Conservation (phyloP, 441 rosid species). For the Adansonia gregorii region DNA sequence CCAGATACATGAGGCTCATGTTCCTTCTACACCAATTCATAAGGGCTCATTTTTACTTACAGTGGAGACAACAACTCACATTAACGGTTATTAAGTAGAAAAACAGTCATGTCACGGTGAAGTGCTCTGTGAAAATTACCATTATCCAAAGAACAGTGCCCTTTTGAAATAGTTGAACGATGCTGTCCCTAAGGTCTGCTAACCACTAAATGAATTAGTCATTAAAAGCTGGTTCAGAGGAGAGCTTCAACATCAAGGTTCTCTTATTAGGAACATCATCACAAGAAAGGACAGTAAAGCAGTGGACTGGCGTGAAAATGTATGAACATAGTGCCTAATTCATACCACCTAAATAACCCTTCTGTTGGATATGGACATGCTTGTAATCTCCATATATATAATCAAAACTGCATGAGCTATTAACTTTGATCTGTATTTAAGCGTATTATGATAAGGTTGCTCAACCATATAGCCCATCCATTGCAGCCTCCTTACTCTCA, state of each 20-base stretch:
- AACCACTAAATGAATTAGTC: neutral
- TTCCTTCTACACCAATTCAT: neutral
- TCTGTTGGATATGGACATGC: neutral
- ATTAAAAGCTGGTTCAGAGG: neutral
- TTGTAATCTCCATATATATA: constrained; percentile 15
- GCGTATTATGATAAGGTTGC: neutral
- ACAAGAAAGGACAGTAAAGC: neutral
- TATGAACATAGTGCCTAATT: neutral
- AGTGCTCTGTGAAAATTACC: neutral
- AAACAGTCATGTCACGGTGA: neutral
- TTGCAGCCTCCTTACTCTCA: neutral
- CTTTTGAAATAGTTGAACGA: neutral
- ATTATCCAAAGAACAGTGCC: neutral
- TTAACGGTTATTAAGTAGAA: neutral
- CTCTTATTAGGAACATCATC: neutral
- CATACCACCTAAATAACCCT: neutral
- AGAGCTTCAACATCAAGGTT: neutral
- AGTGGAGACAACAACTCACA: constrained; percentile 12
- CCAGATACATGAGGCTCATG: neutral
- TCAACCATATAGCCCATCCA: neutral
- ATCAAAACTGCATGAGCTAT: neutral
- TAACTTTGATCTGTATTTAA: neutral
- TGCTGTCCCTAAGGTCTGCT: neutral
- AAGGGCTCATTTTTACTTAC: constrained; percentile 13
- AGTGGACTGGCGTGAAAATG: neutral